Evolutionary conservation across 495 filamentous ascomycete species (phyloP), one percentile per base, ranked within the genome.

Genomic region (Rusavskia elegans): DNA sequence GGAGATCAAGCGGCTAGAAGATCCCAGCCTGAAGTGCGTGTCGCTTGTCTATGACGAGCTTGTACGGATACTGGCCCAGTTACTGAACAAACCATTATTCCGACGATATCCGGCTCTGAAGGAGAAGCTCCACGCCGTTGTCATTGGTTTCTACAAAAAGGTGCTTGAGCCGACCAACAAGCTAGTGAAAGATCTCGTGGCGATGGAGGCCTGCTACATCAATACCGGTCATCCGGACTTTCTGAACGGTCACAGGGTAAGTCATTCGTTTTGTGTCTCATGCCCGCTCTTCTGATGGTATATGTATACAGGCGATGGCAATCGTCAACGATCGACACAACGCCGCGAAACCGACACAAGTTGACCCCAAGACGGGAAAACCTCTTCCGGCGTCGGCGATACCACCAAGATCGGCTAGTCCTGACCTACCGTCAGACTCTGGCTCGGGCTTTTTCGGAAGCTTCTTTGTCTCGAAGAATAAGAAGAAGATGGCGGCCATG

Each of bases 401-500:
- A 6, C 83, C 80, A 13, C 79, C 74, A 19, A 78, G 87, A 50
- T 77, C 86, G 36, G 77, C 78, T 49, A 90, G 84, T 59, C 80
- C 80, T 0, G 81, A 81, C 55, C 62, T 71, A 16, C 68, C 74
- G 3, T 72, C 67, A 13, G 78, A 81, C 40, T 70, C 70, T 45
- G 80, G 81, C 59, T 67, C 76, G 48, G 86, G 89, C 50, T 99
- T 97, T 75, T 96, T 96, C 65, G 89, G 90, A 53, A 90, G 85
- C 64, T 97, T 97, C 77, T 96, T 94, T 67, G 88, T 89, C 6
- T 84, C 82, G 51, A 97, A 95, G 77, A 97, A 96, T 67, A 99
- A 97, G 79, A 99, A 97, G 82, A 97, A 95, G 82, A 89, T 95
- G 77, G 93, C 93, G 21, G 88, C 90, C 52, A 97, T 97, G 93